Conservation (phyloP, 345 rosid species). For the Odontarrhena argentea region DNA sequence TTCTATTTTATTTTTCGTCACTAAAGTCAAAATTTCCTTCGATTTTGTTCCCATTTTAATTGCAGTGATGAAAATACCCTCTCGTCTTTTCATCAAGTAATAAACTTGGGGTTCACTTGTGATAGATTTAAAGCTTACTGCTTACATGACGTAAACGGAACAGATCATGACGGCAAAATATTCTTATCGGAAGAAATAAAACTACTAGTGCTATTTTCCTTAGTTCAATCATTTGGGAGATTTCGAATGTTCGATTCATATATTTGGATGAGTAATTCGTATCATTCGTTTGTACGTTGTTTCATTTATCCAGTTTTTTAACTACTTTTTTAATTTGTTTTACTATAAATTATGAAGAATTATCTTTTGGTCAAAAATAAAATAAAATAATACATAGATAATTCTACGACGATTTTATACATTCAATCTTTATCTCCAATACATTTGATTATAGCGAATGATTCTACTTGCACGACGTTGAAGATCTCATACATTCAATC, state of each 20-base stretch:
- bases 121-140: neutral
- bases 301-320: no score
- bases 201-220: neutral
- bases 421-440: no score
- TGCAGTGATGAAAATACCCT: neutral
- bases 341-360: no score
- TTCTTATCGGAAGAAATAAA: neutral
- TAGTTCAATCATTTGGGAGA: neutral
- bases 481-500: no score
- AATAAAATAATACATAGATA: no score
- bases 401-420: no score
- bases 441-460: no score
- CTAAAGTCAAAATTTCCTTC: neutral
- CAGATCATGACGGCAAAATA: neutral
- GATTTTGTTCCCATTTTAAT: neutral
- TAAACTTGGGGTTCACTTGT: neutral
- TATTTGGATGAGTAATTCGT: no score
- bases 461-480: no score
- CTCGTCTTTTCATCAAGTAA: neutral
- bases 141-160: neutral
- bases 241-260: neutral
- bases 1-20: conserved; percentile 16
- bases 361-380: no score
- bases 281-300: no score
- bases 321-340: no score